A percentile compares a stretch with the other conserved stretches of the same genome.
These are phyloP conservation scores for Blumeria graminis DNA, from an alignment of 2,329 filamentous ascomycete genomes.

Conservation along the genomic window DNA sequence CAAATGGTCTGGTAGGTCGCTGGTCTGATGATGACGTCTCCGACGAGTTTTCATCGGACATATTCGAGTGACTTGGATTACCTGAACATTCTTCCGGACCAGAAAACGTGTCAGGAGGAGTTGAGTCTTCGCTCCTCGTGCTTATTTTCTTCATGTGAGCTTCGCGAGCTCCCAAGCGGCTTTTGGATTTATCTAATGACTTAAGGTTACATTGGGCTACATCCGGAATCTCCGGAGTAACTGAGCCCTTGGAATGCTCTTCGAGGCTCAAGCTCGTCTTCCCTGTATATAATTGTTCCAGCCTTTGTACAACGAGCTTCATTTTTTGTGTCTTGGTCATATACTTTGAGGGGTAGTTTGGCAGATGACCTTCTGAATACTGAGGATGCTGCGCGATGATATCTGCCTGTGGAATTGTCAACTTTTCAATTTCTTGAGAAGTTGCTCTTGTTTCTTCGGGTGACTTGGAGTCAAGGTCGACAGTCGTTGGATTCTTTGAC, in stretches of 20 bases:
- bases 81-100: no score
- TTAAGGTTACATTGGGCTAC: neutral
- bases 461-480: neutral
- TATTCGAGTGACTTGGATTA: slow-evolving; percentile 1
- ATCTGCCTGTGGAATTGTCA: neutral
- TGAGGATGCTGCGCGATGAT: neutral
- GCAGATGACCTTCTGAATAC: slow-evolving; percentile 36
- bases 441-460: neutral
- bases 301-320: slow-evolving; percentile 47
- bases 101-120: neutral
- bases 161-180: slow-evolving; percentile 18
- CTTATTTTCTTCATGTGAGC: slow-evolving; percentile 16
- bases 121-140: neutral
- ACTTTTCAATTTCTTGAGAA: neutral
- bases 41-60: slow-evolving; percentile 4
- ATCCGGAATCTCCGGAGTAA: neutral
- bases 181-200: neutral
- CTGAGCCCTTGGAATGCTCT: slow-evolving; percentile 23
- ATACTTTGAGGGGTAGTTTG: slow-evolving; percentile 25
- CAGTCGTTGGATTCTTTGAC: neutral
- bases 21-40: slow-evolving; percentile 31
- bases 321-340: slow-evolving; percentile 53
- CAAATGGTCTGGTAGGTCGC: slow-evolving; percentile 49
- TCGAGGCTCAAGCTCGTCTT: slow-evolving; percentile 24
- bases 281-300: slow-evolving; percentile 67